Conservation (phyloP, 2,329 filamentous ascomycete genomes). For the Botryotinia calthae region DNA sequence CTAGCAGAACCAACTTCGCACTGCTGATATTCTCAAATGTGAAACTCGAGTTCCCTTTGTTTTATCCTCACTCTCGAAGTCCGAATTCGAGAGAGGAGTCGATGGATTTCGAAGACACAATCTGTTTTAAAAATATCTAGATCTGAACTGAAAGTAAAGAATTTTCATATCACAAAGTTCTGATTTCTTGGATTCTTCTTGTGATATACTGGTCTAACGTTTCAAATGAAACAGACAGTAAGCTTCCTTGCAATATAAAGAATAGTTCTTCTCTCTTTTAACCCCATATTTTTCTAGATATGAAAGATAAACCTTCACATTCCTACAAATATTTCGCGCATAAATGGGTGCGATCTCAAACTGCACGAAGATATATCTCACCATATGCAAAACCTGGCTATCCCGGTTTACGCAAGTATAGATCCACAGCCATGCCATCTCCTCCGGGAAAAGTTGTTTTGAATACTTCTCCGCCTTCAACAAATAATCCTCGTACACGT, state of each 20-base stretch:
- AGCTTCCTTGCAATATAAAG: background rate
- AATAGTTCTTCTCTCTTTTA: background rate
- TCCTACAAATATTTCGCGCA: background rate
- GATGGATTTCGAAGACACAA: background rate
- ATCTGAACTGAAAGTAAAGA: background rate
- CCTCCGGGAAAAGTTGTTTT: background rate
- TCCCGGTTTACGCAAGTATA: background rate
- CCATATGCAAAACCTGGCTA: background rate
- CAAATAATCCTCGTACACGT: background rate
- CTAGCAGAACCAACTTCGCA: background rate
- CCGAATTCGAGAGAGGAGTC: background rate
- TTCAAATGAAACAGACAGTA: background rate
- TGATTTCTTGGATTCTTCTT: background rate
- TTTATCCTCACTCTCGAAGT: background rate
- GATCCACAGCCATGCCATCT: background rate
- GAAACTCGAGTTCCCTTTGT: background rate
- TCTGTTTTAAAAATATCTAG: background rate
- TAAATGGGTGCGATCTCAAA: conserved; percentile 1
- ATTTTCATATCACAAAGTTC: background rate
- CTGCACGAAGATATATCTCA: background rate
- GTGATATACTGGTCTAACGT: background rate
- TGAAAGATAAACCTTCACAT: background rate
- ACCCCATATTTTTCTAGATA: background rate
- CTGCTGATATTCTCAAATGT: background rate
- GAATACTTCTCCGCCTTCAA: background rate